phyloP scores from a whole-genome alignment of 306 rosid genomes.

The Lathyrus sativus region DNA sequence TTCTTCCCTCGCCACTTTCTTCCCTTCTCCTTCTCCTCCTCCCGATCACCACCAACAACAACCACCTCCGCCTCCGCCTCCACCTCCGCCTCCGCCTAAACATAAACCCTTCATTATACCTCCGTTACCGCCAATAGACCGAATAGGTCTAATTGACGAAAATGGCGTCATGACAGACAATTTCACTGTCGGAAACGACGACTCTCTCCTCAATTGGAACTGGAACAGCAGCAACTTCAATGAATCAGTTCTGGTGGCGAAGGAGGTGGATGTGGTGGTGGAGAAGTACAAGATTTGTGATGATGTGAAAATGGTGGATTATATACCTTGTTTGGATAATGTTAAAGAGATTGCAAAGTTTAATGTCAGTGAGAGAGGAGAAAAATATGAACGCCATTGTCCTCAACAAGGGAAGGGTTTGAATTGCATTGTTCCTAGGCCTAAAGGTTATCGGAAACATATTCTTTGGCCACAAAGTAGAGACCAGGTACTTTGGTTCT shows the following conservation, averaged over 20 bases:
- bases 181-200: constrained; percentile 74
- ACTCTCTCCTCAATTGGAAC: constrained; percentile 40
- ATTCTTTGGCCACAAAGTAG: constrained; percentile 83
- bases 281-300: constrained; percentile 53
- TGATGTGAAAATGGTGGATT: constrained; percentile 59
- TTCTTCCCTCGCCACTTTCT: constrained; percentile 39
- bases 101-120: constrained; percentile 16
- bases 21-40: neutral
- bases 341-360: constrained; percentile 45
- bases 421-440: constrained; percentile 69
- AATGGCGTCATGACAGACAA: constrained; percentile 79
- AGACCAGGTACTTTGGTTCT: constrained; percentile 33
- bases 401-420: constrained; percentile 53
- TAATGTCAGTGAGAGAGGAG: constrained; percentile 52
- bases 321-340: constrained; percentile 83
- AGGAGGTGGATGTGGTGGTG: constrained; percentile 42
- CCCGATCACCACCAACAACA: neutral
- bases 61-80: constrained; percentile 8
- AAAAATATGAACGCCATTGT: constrained; percentile 79
- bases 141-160: constrained; percentile 69
- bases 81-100: neutral
- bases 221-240: constrained; percentile 22
- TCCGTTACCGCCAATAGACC: constrained; percentile 57
- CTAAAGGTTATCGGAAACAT: constrained; percentile 58
- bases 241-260: constrained; percentile 13